Evolutionary conservation across 164 flowering plant species (phyloP).

Genomic region (Stephania cephalantha): DNA sequence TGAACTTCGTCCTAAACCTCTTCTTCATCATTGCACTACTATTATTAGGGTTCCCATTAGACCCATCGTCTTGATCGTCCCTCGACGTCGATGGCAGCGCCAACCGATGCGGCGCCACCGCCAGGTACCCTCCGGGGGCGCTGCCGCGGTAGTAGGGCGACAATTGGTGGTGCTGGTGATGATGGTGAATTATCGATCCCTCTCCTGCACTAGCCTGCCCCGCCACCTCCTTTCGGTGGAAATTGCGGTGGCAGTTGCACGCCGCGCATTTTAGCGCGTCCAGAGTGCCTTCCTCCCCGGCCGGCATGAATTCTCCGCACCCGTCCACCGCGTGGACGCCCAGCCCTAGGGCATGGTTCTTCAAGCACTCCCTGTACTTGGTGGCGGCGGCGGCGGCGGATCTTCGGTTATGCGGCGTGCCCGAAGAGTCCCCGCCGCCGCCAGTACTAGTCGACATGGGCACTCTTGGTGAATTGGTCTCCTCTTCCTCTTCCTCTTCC

Average conservation of each 20-base stretch:
- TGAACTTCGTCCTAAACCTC: conserved; percentile 14
- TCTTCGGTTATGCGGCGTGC: neutral
- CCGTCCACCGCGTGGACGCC: conserved; percentile 12
- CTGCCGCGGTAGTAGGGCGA: neutral
- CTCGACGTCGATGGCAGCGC: neutral
- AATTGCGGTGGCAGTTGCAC: conserved; percentile 12
- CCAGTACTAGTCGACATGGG: too few species aligned
- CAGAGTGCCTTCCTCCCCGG: conserved; percentile 6
- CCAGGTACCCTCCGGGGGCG: neutral
- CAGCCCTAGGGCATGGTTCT: conserved; percentile 8
- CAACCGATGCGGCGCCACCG: neutral
- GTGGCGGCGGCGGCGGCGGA: neutral
- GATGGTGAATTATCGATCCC: neutral
- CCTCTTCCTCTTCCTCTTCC: too few species aligned
- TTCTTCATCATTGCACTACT: neutral
- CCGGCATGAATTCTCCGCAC: conserved; percentile 11
- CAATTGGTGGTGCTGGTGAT: neutral
- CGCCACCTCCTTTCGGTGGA: conserved; percentile 4
- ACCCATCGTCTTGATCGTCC: conserved; percentile 6
- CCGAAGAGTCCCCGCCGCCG: neutral
- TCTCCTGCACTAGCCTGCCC: neutral
- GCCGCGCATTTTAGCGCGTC: conserved; percentile 13
- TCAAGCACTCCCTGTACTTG: conserved; percentile 10
- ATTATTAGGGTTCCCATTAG: neutral
- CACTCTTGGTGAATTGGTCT: too few species aligned